Evolutionary conservation across 352 stramenopile genomes (phyloP), one percentile per base, ranked within the genome.

Genomic region (Globisporangium perplexum): DNA sequence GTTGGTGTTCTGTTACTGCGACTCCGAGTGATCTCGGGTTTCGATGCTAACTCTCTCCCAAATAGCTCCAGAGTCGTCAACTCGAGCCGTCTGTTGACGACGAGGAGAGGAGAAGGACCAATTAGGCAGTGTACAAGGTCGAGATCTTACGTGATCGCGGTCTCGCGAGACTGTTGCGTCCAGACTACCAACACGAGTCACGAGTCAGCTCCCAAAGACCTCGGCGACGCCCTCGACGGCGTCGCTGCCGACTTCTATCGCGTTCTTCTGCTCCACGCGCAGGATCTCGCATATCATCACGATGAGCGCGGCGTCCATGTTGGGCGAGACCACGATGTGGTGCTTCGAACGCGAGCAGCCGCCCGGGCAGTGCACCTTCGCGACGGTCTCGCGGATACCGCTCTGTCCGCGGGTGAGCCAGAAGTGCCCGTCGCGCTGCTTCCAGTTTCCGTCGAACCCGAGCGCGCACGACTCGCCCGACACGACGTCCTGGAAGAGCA

Each of bases 291-390:
- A 39, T 1, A 39, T 12, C 33, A 39, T 39, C 33, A 39, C 52
- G 39, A 71, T 59, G 23, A 74, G 35, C 23, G 60, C 60, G 28
- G 48, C 46, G 42, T 74, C 66, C n/a, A 71, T 59, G 47, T 66
- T 55, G 1, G 63, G 56, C 3, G 57, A 56, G 20, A 71, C 57
- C n/a, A 71, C 23, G 47, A 62, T 66, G 42, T 71, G 49, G 18
- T 53, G 22, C 14, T 33, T 18, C 14, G 38, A 30, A 7, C 8
- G 20, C 5, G 39, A 56, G 11, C n/a, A 4, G 26, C 35, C 20
- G 0, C n/a, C 2, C 7, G 31, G 30, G 0, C 30, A 44, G 22
- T 24, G 30, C 7, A 58, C 30, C 5, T 36, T 58, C 3, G 17
- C 43, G 4, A 58, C 43, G 2, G 41, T 22, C 12, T 43, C 30